Percentiles rank a stretch among this genome's conserved stretches.
Conservation (phyloP, 2,329 filamentous ascomycete genomes). For the Herpomyces periplanetae region DNA sequence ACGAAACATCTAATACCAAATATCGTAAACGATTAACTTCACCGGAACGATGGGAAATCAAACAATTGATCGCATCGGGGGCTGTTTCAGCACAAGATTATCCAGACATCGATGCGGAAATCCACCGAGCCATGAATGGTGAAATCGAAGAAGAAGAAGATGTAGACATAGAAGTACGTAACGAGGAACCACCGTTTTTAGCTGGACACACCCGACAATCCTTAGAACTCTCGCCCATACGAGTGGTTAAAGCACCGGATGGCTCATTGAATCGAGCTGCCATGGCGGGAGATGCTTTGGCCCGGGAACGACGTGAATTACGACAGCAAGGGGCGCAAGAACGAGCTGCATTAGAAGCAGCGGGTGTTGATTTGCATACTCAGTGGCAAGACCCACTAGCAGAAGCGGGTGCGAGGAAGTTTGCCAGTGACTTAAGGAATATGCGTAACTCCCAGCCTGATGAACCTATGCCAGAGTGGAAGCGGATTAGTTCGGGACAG, state of each 20-base stretch:
- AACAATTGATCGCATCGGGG: slow-evolving; percentile 76
- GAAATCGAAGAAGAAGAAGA: slow-evolving; percentile 80
- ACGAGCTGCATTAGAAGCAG: slow-evolving; percentile 23
- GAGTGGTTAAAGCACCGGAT: slow-evolving; percentile 85
- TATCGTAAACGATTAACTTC: slow-evolving; percentile 94
- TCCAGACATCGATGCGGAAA: slow-evolving; percentile 73
- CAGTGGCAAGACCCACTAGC: slow-evolving; percentile 97
- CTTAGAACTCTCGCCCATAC: slow-evolving; percentile 65
- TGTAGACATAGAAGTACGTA: slow-evolving; percentile 75
- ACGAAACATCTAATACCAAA: too few species aligned
- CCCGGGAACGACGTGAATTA: slow-evolving; percentile 59
- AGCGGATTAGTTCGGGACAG: slow-evolving; percentile 36
- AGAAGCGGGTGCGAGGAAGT: slow-evolving; percentile 40
- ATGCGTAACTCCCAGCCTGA: slow-evolving; percentile 17
- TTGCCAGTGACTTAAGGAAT: slow-evolving; percentile 47
- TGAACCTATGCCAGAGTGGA: slow-evolving; percentile 63
- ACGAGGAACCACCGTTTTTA: slow-evolving; percentile 84
- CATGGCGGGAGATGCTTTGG: slow-evolving; percentile 56
- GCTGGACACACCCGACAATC: slow-evolving; percentile 88
- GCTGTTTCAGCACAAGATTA: slow-evolving; percentile 74
- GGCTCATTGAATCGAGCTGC: slow-evolving; percentile 90
- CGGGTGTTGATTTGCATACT: slow-evolving; percentile 41
- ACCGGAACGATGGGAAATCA: slow-evolving; percentile 85
- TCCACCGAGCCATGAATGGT: slow-evolving; percentile 38
- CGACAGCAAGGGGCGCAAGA: slow-evolving; percentile 58